Evolutionary conservation across 192 early-diverging fungal genomes (phyloP).

Genomic region (Podila horticola): DNA sequence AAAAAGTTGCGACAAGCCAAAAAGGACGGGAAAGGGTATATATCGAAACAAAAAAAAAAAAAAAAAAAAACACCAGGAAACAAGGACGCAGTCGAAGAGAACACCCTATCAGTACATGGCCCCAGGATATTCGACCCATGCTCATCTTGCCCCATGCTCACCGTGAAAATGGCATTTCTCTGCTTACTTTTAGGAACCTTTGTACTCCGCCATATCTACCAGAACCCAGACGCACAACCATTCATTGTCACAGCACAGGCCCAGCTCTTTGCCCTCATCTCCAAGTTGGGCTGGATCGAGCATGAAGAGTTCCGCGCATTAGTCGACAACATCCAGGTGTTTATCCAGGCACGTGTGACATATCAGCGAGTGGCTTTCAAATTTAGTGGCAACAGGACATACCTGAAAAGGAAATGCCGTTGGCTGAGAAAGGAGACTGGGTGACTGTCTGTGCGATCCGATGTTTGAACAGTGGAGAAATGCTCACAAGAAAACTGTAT

Average conservation of each 20-base stretch:
- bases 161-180: not conserved
- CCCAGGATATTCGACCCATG: slow-evolving; percentile 2
- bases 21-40: not conserved
- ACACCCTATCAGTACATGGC: not conserved
- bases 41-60: not conserved
- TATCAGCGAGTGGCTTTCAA: slow-evolving; percentile 58
- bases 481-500: slow-evolving; percentile 2
- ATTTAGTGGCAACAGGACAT: slow-evolving; percentile 23
- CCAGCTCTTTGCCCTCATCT: slow-evolving; percentile 70
- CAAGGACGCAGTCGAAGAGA: not conserved
- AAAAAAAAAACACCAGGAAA: not conserved
- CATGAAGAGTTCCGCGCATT: slow-evolving; percentile 70
- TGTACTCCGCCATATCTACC: slow-evolving; percentile 66
- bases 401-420: not conserved
- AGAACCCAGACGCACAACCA: slow-evolving; percentile 62
- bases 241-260: slow-evolving; percentile 70
- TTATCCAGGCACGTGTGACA: slow-evolving; percentile 63
- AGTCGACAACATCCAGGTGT: slow-evolving; percentile 62
- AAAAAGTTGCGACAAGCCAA: not conserved
- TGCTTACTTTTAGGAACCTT: slow-evolving; percentile 60
- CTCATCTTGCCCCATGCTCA: slow-evolving; percentile 12
- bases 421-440: too few relatives aligned
- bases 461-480: slow-evolving; percentile 46
- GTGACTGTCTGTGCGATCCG: not conserved
- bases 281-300: slow-evolving; percentile 81